Base-by-base conservation (phyloP, 495 filamentous ascomycete genomes). In the Paragyromitra xinjiangensis region DNA sequence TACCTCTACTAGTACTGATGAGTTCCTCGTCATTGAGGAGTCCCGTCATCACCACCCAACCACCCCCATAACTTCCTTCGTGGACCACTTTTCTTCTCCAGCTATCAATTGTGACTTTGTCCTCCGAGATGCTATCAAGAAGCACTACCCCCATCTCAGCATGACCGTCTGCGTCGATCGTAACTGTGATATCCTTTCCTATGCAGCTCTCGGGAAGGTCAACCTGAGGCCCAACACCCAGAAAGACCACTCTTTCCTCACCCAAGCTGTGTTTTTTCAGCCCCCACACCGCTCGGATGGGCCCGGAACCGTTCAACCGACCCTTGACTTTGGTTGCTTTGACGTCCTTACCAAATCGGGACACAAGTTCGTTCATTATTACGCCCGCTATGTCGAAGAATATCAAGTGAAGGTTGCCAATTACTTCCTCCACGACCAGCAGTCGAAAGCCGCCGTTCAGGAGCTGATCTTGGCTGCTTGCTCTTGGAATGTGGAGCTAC, bases 61-160 rank as follows among this genome's bases (percentile, higher is more conserved):
- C 9, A 14, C 77, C 62, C 75, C 83, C 6, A 79, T 81, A 24
- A 44, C 48, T 19, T 42, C 65, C 6, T 86, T 83, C 80, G 84
- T 87, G 78, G 61, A 84, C 14, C 87, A 90, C 80, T 83, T 85
- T 40, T 80, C 84, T 9, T 89, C 78, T 59, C 79, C 83, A 64
- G 84, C 88, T 14, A 64, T 85, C 81, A 85, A 84, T 76, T 89
- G 88, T 12, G 88, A 90, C 83, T 78, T 83, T 5, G 80, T 88
- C 42, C 85, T 91, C 62, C 84, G 85, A 42, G 75, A 83, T 44
- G 80, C 87, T 0, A 83, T 90, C 26, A 85, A 85, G 11, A 74
- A 77, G 3, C 85, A 88, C 24, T 87, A 90, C 67, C 88, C 88
- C 0, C 75, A 85, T 6, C 85, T 87, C 63, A 80, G 87, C 19